These are phyloP conservation scores for Niveomyces coronatus DNA, from an alignment of 2,329 filamentous ascomycete genomes.

Conservation along the genomic window DNA sequence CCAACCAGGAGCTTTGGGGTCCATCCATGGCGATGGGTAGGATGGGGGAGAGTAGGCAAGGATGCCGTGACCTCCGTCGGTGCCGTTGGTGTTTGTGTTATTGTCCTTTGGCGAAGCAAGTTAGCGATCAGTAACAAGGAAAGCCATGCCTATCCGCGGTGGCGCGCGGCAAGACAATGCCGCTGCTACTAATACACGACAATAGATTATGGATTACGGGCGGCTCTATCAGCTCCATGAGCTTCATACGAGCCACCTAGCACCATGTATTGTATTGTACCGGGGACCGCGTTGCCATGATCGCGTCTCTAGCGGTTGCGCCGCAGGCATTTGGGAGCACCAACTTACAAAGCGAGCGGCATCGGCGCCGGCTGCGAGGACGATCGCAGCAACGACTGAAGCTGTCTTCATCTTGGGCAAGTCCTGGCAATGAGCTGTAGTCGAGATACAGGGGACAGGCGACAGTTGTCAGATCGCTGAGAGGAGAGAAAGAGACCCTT, in stretches of 20 bases:
- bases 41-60: slow-evolving; percentile 43
- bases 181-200: too few relatives aligned
- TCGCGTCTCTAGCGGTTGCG: not conserved
- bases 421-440: slow-evolving; percentile 2
- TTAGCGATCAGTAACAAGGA: not conserved
- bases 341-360: slow-evolving; percentile 14
- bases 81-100: slow-evolving; percentile 9
- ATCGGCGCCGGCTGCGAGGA: slow-evolving; percentile 21
- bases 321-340: slow-evolving; percentile 4
- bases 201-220: too few relatives aligned
- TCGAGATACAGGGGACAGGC: not conserved
- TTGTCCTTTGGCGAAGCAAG: too few relatives aligned
- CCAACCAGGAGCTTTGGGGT: slow-evolving; percentile 63
- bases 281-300: too few relatives aligned
- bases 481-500: slow-evolving; percentile 2
- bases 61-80: not conserved
- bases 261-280: too few relatives aligned
- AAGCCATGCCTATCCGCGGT: too few relatives aligned
- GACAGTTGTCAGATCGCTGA: slow-evolving; percentile 3
- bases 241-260: too few relatives aligned
- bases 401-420: slow-evolving; percentile 24
- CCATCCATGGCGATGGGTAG: slow-evolving; percentile 84
- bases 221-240: too few relatives aligned
- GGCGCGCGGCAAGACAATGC: too few relatives aligned
- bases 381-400: slow-evolving; percentile 20